Evolutionary conservation across 2,329 filamentous ascomycete species (phyloP), one percentile per base, ranked within the genome.

Genomic region (Pseudogymnoascus sp.): DNA sequence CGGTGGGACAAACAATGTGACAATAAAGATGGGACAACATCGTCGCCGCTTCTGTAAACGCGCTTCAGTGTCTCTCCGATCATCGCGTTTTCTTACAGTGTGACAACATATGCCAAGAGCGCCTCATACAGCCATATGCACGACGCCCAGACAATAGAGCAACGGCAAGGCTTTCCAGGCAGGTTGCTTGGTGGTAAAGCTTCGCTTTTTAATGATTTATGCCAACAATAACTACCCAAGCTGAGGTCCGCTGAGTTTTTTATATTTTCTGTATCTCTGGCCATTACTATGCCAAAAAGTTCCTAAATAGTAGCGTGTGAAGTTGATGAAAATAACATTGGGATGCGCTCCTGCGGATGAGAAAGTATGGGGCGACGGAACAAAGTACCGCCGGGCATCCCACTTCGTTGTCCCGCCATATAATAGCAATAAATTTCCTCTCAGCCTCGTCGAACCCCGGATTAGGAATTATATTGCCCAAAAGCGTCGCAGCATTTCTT

Each of bases 391-490:
- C 45, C 45, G 45, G 23, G 45, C 45, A 51, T 51, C 45, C 45
- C 45, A 51, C 45, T 51, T 51, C 45, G 23, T 10, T 16, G 21
- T 29, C 45, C 45, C 1, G 2, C 45, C 45, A 51, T 51, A 51
- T 51, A 51, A 26, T 11, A 51, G 45, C 23, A 51, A 51, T 51
- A 51, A 51, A 51, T 51, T 51, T 51, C 45, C 45, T 51, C 45
- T 51, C 45, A 51, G 45, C 45, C 45, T 51, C 45, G 45, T 51
- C 45, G 21, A 51, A 51, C 45, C 45, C 45, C 45, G 23, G 45
- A 51, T 51, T 51, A 51, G 45, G 45, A 51, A 51, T 51, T 51
- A 51, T 51, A 51, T 51, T 51, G 23, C 23, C 45, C 23, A 51
- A 51, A 42, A 47, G 45, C 23, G 23, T 29, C n/a, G 23, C 45